phyloP scores from a whole-genome alignment of 2,329 filamentous ascomycete genomes.

The Aciculosporium take region DNA sequence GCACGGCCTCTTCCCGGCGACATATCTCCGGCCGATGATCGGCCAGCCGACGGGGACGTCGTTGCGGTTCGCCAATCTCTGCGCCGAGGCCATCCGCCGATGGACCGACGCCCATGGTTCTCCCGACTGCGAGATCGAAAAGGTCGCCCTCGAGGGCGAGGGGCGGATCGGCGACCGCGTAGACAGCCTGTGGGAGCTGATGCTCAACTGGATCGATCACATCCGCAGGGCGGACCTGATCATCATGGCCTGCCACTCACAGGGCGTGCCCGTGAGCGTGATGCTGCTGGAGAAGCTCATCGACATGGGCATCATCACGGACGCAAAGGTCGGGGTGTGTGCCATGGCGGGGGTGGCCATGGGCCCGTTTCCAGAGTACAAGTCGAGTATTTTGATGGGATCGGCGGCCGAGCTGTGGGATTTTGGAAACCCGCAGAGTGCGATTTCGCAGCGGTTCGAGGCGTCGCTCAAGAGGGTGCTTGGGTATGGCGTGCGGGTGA shows the following conservation, averaged over 20 bases:
- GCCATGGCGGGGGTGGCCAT: conserved; percentile 85
- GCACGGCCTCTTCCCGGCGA: conserved; percentile 84
- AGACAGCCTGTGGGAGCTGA: conserved; percentile 82
- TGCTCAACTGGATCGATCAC: conserved; percentile 89
- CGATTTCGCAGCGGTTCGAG: conserved; percentile 70
- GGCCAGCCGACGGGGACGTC: conserved; percentile 94
- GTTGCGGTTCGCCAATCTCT: conserved; percentile 78
- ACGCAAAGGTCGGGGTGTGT: conserved; percentile 70
- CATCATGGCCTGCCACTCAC: conserved; percentile 83
- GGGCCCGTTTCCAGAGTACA: conserved; percentile 85
- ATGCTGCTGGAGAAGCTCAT: conserved; percentile 91
- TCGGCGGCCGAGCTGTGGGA: conserved; percentile 92
- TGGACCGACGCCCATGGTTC: conserved; percentile 69
- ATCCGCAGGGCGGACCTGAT: conserved; percentile 81
- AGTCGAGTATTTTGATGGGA: conserved; percentile 75
- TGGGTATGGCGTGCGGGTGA: conserved; percentile 65
- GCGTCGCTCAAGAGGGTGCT: conserved; percentile 60
- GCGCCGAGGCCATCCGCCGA: conserved; percentile 65
- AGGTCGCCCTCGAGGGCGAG: conserved; percentile 87
- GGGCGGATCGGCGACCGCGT: conserved; percentile 83
- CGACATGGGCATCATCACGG: conserved; percentile 69
- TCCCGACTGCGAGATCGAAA: conserved; percentile 70
- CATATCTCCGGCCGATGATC: conserved; percentile 75
- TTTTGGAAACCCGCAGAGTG: conserved; percentile 69
- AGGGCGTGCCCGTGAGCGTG: conserved; percentile 84